Base-by-base conservation (phyloP, 2,329 filamentous ascomycete genomes). In the Monosporascus sp. region DNA sequence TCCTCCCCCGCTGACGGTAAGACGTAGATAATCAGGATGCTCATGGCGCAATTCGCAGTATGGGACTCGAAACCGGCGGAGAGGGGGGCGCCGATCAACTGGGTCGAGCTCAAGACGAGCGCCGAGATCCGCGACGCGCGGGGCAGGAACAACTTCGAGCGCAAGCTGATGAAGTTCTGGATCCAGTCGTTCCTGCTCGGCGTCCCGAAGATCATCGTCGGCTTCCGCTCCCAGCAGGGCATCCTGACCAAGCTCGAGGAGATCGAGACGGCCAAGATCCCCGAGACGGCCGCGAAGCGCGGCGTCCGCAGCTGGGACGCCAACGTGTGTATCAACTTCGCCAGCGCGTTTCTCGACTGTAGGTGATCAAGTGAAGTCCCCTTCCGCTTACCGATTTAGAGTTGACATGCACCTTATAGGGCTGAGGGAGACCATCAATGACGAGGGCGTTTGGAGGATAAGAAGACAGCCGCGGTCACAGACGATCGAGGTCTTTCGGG, bases 161-260 rank as follows among this genome's bases (percentile, higher is more conserved):
- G 89, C 48, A 97, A 97, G 68, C 79, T 97, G 51, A 82, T 96
- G 71, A 95, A 95, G 65, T 96, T 93, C 72, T 99, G 94, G 94
- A 90, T 93, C 15, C 94, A 97, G 70, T 96, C 89, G 0, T 99
- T 96, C 66, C 78, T 99, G 2, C 84, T 99, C 2, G 93, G 93
- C 41, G 92, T 97, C 1, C 90, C 91, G 0, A 94, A 86, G 60
- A 90, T 99, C 59, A 84, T 97, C 46, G 88, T 99, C 31, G 94
- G 94, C 1, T 97, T 94, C 68, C 85, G 94, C 47, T 85, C 82
- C 36, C 82, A 79, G 52, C 66, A 85, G 51, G 93, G 94, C 7
- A 80, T 89, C 50, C 75, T 99, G 22, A 77, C 79, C 47, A 78
- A 82, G 14, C 67, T 95, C 14, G 83, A 96, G 67, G 89, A 96